Evolutionary conservation across 1,284 basidiomycete species (phyloP).

Genomic region (Cystobasidiaceae sp.): DNA sequence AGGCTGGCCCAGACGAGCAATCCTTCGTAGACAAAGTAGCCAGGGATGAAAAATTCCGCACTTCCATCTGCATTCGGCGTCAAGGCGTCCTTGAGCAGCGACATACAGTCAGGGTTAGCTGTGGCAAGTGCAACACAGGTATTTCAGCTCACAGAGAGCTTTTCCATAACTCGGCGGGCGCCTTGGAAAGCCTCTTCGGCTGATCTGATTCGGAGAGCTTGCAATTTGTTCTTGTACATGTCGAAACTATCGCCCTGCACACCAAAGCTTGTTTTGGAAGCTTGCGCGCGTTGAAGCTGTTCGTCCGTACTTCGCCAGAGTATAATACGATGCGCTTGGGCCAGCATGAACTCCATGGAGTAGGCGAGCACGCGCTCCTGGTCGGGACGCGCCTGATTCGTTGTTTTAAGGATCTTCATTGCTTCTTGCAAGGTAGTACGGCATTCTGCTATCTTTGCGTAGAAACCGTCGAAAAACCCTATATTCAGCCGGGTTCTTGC

Average conservation of each 20-base stretch:
- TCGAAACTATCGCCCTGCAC: background rate
- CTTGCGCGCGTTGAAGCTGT: constrained; percentile 3
- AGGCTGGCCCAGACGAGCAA: constrained; percentile 13
- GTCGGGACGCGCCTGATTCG: background rate
- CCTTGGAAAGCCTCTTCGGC: constrained; percentile 24
- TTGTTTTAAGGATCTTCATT: background rate
- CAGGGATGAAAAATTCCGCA: constrained; percentile 6
- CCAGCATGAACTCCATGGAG: constrained; percentile 17
- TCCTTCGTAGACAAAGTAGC: constrained; percentile 23
- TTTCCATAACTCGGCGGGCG: constrained; percentile 6
- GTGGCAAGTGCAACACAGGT: background rate
- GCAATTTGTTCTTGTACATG: constrained; percentile 1
- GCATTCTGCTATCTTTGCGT: background rate
- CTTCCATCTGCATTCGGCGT: background rate
- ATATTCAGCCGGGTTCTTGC: background rate
- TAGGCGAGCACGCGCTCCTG: constrained; percentile 7
- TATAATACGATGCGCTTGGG: constrained; percentile 16
- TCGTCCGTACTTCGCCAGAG: constrained; percentile 2
- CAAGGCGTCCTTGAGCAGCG: constrained; percentile 1
- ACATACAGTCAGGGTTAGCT: background rate
- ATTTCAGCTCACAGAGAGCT: background rate
- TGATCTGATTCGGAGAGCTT: background rate
- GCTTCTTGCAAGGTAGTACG: background rate
- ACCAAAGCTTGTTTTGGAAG: background rate
- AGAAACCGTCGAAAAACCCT: constrained; percentile 4